phyloP scores from a whole-genome alignment of 805 yeast genomes.

The Teunomyces aglyptinius region DNA sequence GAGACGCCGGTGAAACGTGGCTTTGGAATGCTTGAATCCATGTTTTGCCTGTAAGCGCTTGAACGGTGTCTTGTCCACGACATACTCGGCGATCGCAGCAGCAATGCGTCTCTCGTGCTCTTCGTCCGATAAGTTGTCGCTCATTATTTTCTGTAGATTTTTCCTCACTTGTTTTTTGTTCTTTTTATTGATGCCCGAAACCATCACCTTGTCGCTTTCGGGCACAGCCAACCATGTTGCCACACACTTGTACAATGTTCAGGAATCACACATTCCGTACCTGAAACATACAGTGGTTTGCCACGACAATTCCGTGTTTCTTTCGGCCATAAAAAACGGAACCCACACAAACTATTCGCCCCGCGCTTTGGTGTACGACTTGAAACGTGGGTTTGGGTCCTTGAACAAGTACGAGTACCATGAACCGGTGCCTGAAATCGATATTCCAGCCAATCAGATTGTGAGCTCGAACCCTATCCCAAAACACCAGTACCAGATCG shows the following conservation, averaged over 20 bases:
- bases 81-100: background rate
- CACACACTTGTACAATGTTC: constrained; percentile 79
- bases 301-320: constrained; percentile 45
- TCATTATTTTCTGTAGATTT: background rate
- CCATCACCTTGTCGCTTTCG: constrained; percentile 69
- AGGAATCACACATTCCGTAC: constrained; percentile 66
- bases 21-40: constrained; percentile 1
- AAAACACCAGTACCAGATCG: constrained; percentile 61
- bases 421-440: constrained; percentile 12
- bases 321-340: constrained; percentile 15
- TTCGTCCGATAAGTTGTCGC: background rate
- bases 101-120: background rate
- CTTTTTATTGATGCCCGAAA: constrained; percentile 46
- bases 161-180: background rate
- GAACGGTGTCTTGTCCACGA: background rate
- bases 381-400: constrained; percentile 72
- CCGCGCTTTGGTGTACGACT: constrained; percentile 78
- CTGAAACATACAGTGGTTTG: constrained; percentile 42
- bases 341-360: constrained; percentile 63
- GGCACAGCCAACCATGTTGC: constrained; percentile 72
- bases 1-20: constrained; percentile 1
- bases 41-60: background rate
- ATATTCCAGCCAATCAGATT: background rate
- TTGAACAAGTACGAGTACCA: constrained; percentile 54
- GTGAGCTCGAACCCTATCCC: constrained; percentile 18